Conservation (phyloP, 139 green algal genomes). For the Volvox reticuliferus region DNA sequence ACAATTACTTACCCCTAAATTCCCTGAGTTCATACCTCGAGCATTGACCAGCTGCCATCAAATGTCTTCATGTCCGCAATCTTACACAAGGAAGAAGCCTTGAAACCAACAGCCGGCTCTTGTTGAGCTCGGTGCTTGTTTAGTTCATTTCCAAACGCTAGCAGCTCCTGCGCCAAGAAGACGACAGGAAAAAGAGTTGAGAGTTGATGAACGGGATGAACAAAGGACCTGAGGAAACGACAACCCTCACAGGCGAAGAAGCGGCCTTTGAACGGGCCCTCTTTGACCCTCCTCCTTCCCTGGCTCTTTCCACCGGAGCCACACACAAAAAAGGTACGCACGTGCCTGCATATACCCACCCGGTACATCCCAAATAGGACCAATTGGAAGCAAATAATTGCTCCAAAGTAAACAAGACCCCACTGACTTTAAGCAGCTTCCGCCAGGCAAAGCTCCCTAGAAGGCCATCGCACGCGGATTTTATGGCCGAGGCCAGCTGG, state of each 20-base stretch:
- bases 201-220: too few relatives aligned
- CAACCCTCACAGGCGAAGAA: too few relatives aligned
- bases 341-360: too few relatives aligned
- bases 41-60: slow-evolving; percentile 26
- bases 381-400: too few relatives aligned
- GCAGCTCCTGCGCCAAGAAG: slow-evolving; percentile 21
- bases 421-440: slow-evolving; percentile 23
- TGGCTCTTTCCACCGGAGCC: too few relatives aligned
- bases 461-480: background rate
- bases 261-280: too few relatives aligned
- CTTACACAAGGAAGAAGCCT: background rate
- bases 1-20: too few relatives aligned
- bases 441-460: slow-evolving; percentile 26
- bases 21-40: slow-evolving; percentile 19
- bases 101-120: slow-evolving; percentile 27
- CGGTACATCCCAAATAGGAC: too few relatives aligned
- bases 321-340: too few relatives aligned
- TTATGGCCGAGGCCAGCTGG: slow-evolving; percentile 6
- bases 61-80: slow-evolving; percentile 31
- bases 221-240: too few relatives aligned
- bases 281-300: too few relatives aligned
- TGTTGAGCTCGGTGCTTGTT: slow-evolving; percentile 15
- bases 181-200: background rate
- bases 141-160: slow-evolving; percentile 32
- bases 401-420: background rate